These are phyloP conservation scores for Hippophae gyantsensis DNA, from an alignment of 306 rosid species.

Conservation along the genomic window DNA sequence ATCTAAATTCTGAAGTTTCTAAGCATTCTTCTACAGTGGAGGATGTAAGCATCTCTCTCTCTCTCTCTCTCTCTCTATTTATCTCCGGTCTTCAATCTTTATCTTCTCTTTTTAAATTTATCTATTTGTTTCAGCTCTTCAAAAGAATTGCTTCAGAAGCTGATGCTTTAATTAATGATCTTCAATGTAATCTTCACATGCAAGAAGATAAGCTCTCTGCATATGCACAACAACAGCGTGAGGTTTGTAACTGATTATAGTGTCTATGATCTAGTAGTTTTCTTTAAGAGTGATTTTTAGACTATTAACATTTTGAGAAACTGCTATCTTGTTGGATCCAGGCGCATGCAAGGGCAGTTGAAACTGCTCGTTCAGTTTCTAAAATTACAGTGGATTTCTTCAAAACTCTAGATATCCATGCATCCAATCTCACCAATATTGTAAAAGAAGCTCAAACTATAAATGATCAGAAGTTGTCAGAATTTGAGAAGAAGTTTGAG, in stretches of 20 bases:
- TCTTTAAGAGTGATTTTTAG: slow-evolving; percentile 13
- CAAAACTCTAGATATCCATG: slow-evolving; percentile 40
- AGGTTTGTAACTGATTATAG: slow-evolving; percentile 36
- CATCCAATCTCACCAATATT: slow-evolving; percentile 45
- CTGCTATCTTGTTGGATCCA: slow-evolving; percentile 15
- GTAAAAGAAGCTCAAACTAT: slow-evolving; percentile 54
- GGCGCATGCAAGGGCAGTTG: slow-evolving; percentile 95
- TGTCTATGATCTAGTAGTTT: slow-evolving; percentile 3
- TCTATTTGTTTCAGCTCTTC: slow-evolving; percentile 60
- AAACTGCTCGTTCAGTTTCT: slow-evolving; percentile 77
- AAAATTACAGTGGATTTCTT: slow-evolving; percentile 69
- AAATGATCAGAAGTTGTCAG: slow-evolving; percentile 39
- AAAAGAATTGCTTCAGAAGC: slow-evolving; percentile 95
- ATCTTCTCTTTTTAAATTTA: slow-evolving; percentile 24
- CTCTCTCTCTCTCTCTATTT: background rate
- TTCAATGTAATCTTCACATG: slow-evolving; percentile 77
- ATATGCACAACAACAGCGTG: slow-evolving; percentile 82
- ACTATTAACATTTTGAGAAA: background rate
- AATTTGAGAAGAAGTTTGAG: slow-evolving; percentile 74
- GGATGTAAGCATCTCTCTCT: slow-evolving; percentile 43
- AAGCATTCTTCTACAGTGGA: slow-evolving; percentile 84
- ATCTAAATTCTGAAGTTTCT: slow-evolving; percentile 81
- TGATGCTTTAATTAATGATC: slow-evolving; percentile 73
- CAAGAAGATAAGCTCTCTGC: slow-evolving; percentile 81
- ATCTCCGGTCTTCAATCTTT: slow-evolving; percentile 6